A percentile compares a stretch with the other conserved stretches of the same genome.
Conservation (phyloP, 1,284 basidiomycete genomes). For the Uromyces viciae-fabae region DNA sequence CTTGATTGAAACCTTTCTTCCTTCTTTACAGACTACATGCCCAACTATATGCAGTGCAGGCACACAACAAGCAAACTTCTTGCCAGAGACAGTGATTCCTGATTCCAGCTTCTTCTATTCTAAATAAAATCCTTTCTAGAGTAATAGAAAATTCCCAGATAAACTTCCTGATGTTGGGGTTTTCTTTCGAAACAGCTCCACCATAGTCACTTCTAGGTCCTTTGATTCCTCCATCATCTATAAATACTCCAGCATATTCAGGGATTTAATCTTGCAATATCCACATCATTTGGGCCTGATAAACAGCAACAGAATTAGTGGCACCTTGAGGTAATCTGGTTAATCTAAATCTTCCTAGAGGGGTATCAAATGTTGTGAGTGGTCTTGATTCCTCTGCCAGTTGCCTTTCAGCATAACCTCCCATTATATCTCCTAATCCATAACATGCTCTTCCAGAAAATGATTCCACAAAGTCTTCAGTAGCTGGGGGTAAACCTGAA, state of each 20-base stretch:
- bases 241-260: not conserved
- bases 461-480: not conserved
- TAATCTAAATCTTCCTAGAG: not conserved
- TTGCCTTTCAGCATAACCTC: slow-evolving; percentile 3
- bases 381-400: not conserved
- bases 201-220: not conserved
- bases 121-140: not conserved
- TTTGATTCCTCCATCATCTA: slow-evolving; percentile 30
- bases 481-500: not conserved
- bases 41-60: not conserved
- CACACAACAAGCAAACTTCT: slow-evolving; percentile 4
- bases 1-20: not conserved
- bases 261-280: slow-evolving; percentile 6
- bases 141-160: slow-evolving; percentile 11
- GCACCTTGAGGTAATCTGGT: slow-evolving; percentile 24
- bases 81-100: not conserved
- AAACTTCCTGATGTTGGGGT: not conserved
- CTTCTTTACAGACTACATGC: not conserved
- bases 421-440: slow-evolving; percentile 5
- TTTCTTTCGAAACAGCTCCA: not conserved
- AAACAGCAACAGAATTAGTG: slow-evolving; percentile 18
- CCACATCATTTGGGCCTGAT: slow-evolving; percentile 30
- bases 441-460: not conserved
- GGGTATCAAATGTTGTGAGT: slow-evolving; percentile 15
- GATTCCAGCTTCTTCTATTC: not conserved